phyloP scores from a whole-genome alignment of 352 stramenopile species.

The Phytophthora pisi region DNA sequence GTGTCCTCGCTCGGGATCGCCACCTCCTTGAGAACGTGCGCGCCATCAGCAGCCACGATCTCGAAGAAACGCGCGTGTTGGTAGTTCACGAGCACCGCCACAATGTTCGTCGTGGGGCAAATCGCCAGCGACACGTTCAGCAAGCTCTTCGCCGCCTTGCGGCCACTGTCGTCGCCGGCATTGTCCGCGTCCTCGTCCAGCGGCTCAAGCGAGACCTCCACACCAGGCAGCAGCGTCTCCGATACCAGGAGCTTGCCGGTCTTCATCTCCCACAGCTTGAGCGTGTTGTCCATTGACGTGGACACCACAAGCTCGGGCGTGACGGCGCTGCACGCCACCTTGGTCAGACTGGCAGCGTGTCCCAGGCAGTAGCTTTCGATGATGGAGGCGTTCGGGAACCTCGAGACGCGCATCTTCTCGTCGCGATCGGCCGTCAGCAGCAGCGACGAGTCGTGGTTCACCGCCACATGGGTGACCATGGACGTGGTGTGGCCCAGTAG shows the following conservation, averaged over 20 bases:
- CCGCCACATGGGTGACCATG: slow-evolving; percentile 81
- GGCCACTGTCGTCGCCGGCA: slow-evolving; percentile 29
- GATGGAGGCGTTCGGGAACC: slow-evolving; percentile 73
- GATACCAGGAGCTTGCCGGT: slow-evolving; percentile 62
- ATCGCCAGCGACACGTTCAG: slow-evolving; percentile 67
- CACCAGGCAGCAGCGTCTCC: slow-evolving; percentile 42
- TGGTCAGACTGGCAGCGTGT: slow-evolving; percentile 71
- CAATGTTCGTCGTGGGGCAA: slow-evolving; percentile 58
- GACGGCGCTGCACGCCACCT: slow-evolving; percentile 50
- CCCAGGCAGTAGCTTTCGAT: slow-evolving; percentile 88
- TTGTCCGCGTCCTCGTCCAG: slow-evolving; percentile 30
- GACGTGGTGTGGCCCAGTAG: slow-evolving; percentile 87
- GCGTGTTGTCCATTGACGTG: slow-evolving; percentile 80
- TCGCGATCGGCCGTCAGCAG: slow-evolving; percentile 83
- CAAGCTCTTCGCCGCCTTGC: slow-evolving; percentile 46
- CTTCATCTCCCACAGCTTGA: slow-evolving; percentile 77
- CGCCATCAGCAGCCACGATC: slow-evolving; percentile 40
- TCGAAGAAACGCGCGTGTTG: slow-evolving; percentile 57
- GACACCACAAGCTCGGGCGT: slow-evolving; percentile 66
- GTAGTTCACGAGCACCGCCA: slow-evolving; percentile 62
- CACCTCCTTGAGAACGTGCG: slow-evolving; percentile 34
- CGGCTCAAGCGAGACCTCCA: slow-evolving; percentile 33
- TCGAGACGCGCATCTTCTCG: slow-evolving; percentile 86
- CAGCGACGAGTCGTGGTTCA: slow-evolving; percentile 57
- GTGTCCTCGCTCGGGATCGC: slow-evolving; percentile 31